These are phyloP conservation scores for Pseudogymnoascus sp. DNA, from an alignment of 2,329 filamentous ascomycete species.

Conservation along the genomic window DNA sequence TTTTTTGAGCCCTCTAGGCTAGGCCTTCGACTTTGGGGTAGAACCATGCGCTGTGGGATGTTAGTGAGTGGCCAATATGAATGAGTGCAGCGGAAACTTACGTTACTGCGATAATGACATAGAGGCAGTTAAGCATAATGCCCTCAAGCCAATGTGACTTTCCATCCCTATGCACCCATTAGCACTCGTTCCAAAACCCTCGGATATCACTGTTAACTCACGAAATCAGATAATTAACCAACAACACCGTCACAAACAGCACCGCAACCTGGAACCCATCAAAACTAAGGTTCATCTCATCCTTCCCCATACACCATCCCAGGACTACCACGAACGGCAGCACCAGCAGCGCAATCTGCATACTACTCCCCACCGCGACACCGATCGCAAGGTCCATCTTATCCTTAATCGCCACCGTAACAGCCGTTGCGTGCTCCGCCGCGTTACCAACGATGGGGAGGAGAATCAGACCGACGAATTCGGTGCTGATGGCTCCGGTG, in stretches of 20 bases:
- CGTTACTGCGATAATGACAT: constrained; percentile 69
- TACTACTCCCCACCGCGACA: constrained; percentile 73
- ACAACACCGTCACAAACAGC: constrained; percentile 72
- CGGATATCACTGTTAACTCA: constrained; percentile 18
- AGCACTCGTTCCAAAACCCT: not conserved
- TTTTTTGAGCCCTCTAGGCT: not conserved
- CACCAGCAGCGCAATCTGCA: constrained; percentile 76
- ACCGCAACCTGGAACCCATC: constrained; percentile 81
- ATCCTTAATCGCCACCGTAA: constrained; percentile 69
- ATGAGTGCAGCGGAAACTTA: constrained; percentile 32
- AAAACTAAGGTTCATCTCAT: constrained; percentile 59
- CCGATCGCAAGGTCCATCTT: constrained; percentile 73
- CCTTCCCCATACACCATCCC: constrained; percentile 66
- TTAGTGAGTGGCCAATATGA: constrained; percentile 39
- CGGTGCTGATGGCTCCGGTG: constrained; percentile 62
- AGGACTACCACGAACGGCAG: constrained; percentile 74
- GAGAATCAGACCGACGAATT: constrained; percentile 72
- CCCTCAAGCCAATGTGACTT: constrained; percentile 79
- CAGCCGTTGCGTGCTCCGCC: constrained; percentile 74
- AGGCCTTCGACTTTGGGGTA: constrained; percentile 7
- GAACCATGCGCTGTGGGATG: constrained; percentile 7
- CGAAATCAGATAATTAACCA: constrained; percentile 74
- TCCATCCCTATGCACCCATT: constrained; percentile 44
- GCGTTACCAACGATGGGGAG: constrained; percentile 78
- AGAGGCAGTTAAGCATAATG: constrained; percentile 62